Base-by-base conservation (phyloP, 78 protist species). In the Dictyostelium firmibasis region DNA sequence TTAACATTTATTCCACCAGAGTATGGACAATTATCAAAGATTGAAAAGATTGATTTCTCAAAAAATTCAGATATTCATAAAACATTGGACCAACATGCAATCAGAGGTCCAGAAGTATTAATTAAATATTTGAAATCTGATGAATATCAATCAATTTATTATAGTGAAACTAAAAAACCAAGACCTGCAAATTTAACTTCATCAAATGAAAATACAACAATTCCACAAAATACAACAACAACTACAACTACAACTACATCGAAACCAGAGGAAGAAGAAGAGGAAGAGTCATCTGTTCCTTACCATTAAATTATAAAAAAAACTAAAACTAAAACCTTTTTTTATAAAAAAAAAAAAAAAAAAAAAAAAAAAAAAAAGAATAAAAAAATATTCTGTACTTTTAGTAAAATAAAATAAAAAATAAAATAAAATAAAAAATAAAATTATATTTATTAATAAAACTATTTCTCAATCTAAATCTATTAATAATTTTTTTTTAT, bases 1-100 rank as follows among this genome's bases (percentile, higher is more conserved):
- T 38, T 88, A 29, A 38, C 38, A 41, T 88, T 64, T 64, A 44
- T 88, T 11, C 93, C 93, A 77, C 93, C 93, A 60, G 53, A 64
- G 0, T 64, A 62, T n/a, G 93, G 86, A 23, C 20, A 36, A 7
- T 6, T 77, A 3, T 67, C 70, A 25, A 88, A 79, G 57, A 38
- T 92, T 13, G 96, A 92, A 50, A 92, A 84, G 74, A 84, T 92
- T n/a, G 96, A 92, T 76, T 69, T 92, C 77, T 81, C 89, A 13
- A 67, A 81, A 25, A 92, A 92, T 77, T 81, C 96, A 33, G 75
- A 67, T 67, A 64, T 92, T 70, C 57, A 85, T 41, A 79, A 85
- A 75, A 13, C 41, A 35, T 47, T 92, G 4, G 92, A 92, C 6
- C 86, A 60, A 31, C 64, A 85, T 25, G 96, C 96, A 11, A 92